Conservation (phyloP, 2,329 filamentous ascomycete genomes). For the Endothia cerciana region DNA sequence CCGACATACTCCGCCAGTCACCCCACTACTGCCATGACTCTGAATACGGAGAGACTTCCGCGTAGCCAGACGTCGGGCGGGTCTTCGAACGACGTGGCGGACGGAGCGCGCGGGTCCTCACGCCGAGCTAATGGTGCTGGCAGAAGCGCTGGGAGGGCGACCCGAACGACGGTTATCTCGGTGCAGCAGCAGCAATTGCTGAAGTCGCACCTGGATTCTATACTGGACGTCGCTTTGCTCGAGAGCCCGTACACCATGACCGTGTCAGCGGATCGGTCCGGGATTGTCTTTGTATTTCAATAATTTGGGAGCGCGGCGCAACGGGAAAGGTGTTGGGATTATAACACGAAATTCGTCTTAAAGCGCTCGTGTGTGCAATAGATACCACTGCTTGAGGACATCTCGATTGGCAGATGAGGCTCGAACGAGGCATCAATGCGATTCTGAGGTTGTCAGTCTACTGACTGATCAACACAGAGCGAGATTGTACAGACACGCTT, state of each 20-base stretch:
- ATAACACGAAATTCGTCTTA: background rate
- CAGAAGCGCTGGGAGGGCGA: constrained; percentile 48
- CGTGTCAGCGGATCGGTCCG: constrained; percentile 84
- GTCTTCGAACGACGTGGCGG: constrained; percentile 35
- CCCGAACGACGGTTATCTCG: constrained; percentile 82
- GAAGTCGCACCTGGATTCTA: constrained; percentile 82
- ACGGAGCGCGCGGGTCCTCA: constrained; percentile 31
- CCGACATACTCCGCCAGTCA: constrained; percentile 73
- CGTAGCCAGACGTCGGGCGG: constrained; percentile 36
- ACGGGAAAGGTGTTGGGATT: background rate
- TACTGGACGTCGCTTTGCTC: constrained; percentile 86
- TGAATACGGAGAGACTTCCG: constrained; percentile 68
- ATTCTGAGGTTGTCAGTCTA: background rate
- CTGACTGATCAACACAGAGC: background rate
- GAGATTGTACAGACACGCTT: too few species aligned
- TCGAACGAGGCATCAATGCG: background rate
- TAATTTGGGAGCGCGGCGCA: constrained; percentile 33
- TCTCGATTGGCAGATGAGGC: background rate
- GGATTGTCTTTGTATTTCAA: constrained; percentile 83
- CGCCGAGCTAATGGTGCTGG: constrained; percentile 22
- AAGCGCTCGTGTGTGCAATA: background rate
- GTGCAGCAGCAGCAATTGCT: constrained; percentile 85
- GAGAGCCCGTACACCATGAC: constrained; percentile 93
- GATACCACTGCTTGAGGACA: background rate
- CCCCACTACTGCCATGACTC: constrained; percentile 63